Base-by-base conservation (phyloP, 202 grass and related monocot genomes). In the Dendrocalamus latiflorus region DNA sequence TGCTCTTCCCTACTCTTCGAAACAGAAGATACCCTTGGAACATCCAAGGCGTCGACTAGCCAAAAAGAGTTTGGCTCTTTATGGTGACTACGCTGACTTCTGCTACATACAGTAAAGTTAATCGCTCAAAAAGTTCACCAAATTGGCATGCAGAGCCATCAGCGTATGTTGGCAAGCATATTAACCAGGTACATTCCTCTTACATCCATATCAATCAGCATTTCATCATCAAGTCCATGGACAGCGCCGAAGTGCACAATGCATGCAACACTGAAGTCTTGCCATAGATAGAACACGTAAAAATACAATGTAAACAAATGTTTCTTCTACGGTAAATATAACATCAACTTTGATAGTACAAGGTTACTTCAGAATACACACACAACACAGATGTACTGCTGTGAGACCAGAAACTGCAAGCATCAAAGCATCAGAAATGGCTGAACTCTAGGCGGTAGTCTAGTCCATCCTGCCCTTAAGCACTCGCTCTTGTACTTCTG, bases 401-500 rank as follows among this genome's bases (percentile, higher is more conserved):
- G 30, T 28, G 49, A 76, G 17, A 43, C 24, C 8, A 20, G 41
- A 74, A 73, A 78, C 42, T 53, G 21, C 49, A 68, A 10, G 50
- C 28, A 50, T 74, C 51, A 51, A 78, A 26, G 41, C 86, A 61
- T 54, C 8, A 6, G 28, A 61, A 78, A 77, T n/a, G n/a, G 18
- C 18, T 28, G 22, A 82, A 79, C 12, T 83, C 9, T 10, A 66
- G 5, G 38, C 18, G 15, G 8, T 41, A 30, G 74, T 77, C 80
- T 84, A 94, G 68, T 94, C 92, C 92, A 94, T 94, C 87, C 92
- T 88, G 80, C 78, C 79, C 85, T 94, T 94, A 21, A 94, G 76
- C 17, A 89, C 65, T 13, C 83, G 72, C 73, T 94, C 92, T 79
- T 80, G 72, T 13, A 94, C 87, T 91, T 91, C 92, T 9, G 92